Percentiles rank a stretch among this genome's conserved stretches.
Evolutionary conservation across 768 basidiomycete genomes (phyloP).

Genomic region (Mycena galericulata): DNA sequence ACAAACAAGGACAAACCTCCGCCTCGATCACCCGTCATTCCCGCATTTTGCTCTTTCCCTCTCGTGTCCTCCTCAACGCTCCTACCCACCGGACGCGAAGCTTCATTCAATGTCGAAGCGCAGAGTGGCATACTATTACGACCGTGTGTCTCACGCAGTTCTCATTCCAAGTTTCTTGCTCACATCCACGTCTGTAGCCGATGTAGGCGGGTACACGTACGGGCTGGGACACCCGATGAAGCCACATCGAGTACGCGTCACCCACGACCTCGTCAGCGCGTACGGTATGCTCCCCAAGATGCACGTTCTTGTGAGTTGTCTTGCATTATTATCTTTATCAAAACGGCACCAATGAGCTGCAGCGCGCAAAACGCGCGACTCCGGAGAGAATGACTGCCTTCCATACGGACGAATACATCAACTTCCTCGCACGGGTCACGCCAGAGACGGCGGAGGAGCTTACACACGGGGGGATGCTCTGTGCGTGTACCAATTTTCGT

Average conservation of each 20-base stretch:
- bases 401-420: slow-evolving; percentile 98
- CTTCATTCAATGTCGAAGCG: slow-evolving; percentile 84
- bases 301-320: slow-evolving; percentile 82
- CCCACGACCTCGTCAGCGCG: slow-evolving; percentile 90
- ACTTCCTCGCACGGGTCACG: slow-evolving; percentile 89
- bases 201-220: slow-evolving; percentile 81
- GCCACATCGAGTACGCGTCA: slow-evolving; percentile 93
- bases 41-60: too few relatives aligned
- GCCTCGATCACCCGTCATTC: too few relatives aligned
- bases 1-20: too few relatives aligned
- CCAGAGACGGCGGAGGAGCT: slow-evolving; percentile 93
- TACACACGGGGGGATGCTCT: slow-evolving; percentile 86
- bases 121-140: slow-evolving; percentile 86
- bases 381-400: slow-evolving; percentile 90
- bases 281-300: slow-evolving; percentile 96
- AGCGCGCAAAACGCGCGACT: slow-evolving; percentile 79
- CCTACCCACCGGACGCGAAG: too few relatives aligned
- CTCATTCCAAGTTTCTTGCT: background rate
- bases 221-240: slow-evolving; percentile 96
- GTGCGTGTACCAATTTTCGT: slow-evolving; percentile 58
- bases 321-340: background rate
- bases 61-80: too few relatives aligned
- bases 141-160: slow-evolving; percentile 59
- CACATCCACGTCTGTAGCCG: slow-evolving; percentile 55
- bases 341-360: slow-evolving; percentile 1